A percentile compares a stretch with the other conserved stretches of the same genome.
Conservation (phyloP, 331 rosid species). For the Ulmus americana region DNA sequence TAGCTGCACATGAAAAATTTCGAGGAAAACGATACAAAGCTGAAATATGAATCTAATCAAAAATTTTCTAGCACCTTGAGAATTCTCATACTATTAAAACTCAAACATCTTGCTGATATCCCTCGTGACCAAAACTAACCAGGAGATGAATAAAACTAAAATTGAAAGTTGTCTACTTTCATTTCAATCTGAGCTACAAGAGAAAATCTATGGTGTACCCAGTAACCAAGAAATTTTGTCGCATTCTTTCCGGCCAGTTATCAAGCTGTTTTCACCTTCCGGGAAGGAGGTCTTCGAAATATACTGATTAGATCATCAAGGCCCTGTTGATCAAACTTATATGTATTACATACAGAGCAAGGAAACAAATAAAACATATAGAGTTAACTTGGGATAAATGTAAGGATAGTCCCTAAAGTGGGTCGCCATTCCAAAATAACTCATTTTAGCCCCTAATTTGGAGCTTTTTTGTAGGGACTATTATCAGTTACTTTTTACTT, state of each 20-base stretch:
- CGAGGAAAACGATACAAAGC: constrained; percentile 17
- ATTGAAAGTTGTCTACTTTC: not conserved
- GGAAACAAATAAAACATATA: not conserved
- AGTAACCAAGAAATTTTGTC: not conserved
- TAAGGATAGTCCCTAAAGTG: too few relatives aligned
- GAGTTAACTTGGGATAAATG: not conserved
- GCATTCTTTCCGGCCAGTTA: constrained; percentile 19
- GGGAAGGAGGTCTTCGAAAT: constrained; percentile 87
- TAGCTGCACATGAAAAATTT: constrained; percentile 7
- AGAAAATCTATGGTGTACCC: constrained; percentile 6
- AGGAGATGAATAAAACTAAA: constrained; percentile 20
- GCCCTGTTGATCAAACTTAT: constrained; percentile 49
- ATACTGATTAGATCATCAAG: constrained; percentile 92
- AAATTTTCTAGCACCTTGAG: constrained; percentile 19
- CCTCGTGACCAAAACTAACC: constrained; percentile 31
- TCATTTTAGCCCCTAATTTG: too few relatives aligned
- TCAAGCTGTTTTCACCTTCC: constrained; percentile 86
- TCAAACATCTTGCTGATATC: constrained; percentile 19
- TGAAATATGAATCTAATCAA: constrained; percentile 16
- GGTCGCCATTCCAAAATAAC: too few relatives aligned
- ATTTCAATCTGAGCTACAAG: constrained; percentile 19
- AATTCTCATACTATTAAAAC: constrained; percentile 25
- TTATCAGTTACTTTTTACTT: too few relatives aligned
- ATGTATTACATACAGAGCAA: not conserved
- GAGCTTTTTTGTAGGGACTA: too few relatives aligned